These are phyloP conservation scores for Lactarius quietus DNA, from an alignment of 768 basidiomycete species.

Conservation along the genomic window DNA sequence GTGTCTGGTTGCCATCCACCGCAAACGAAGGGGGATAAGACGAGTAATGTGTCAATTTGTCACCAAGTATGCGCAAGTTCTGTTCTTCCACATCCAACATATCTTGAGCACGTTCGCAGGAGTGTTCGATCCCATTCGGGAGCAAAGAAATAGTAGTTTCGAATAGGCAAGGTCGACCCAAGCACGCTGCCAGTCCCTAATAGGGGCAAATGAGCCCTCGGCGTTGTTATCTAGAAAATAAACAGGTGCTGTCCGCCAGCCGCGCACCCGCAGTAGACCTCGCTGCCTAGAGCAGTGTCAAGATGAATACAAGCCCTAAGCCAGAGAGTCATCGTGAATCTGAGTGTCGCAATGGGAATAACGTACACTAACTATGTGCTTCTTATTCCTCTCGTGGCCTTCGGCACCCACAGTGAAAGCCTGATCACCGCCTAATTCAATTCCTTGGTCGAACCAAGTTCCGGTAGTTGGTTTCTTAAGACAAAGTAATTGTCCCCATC, in stretches of 20 bases:
- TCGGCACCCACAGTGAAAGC: slow-evolving; percentile 59
- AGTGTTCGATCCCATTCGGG: slow-evolving; percentile 32
- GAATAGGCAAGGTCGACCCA: slow-evolving; percentile 44
- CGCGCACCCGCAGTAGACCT: slow-evolving; percentile 12
- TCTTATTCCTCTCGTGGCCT: slow-evolving; percentile 54
- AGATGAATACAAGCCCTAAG: slow-evolving; percentile 42
- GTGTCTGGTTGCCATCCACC: slow-evolving; percentile 51
- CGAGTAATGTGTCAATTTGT: slow-evolving; percentile 39
- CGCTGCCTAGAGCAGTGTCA: slow-evolving; percentile 25
- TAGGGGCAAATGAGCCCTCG: not conserved
- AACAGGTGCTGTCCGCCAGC: slow-evolving; percentile 23
- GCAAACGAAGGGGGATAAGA: slow-evolving; percentile 48
- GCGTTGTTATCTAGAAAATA: slow-evolving; percentile 12
- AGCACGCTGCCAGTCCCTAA: slow-evolving; percentile 40
- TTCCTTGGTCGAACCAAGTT: slow-evolving; percentile 65
- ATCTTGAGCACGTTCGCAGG: slow-evolving; percentile 33
- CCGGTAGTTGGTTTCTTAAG: slow-evolving; percentile 51
- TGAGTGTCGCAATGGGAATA: slow-evolving; percentile 5
- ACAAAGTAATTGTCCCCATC: slow-evolving; percentile 72
- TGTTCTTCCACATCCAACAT: slow-evolving; percentile 43
- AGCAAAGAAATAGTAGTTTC: slow-evolving; percentile 51
- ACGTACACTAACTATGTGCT: slow-evolving; percentile 50
- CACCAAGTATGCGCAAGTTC: slow-evolving; percentile 36
- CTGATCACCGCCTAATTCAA: slow-evolving; percentile 54
- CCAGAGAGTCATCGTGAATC: slow-evolving; percentile 31